Base-by-base conservation (phyloP, 306 rosid genomes). In the Rosa lucieae region DNA sequence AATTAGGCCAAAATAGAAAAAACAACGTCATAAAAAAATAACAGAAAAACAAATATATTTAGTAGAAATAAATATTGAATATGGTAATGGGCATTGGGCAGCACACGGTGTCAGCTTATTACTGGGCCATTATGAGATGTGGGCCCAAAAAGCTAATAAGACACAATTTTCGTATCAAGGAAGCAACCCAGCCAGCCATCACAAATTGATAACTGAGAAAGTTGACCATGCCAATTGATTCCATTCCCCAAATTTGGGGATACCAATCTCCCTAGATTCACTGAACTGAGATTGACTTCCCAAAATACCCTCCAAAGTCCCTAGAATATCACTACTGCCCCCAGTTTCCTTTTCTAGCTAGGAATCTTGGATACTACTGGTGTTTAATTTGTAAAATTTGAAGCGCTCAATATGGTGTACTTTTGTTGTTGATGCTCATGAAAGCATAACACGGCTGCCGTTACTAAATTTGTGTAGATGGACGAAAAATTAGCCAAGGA, bases 401-500 rank as follows among this genome's bases (percentile, higher is more conserved):
- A 29, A 12, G 42, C 32, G 8, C 0, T 12, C 43, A 15, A 2
- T 32, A 29, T 29, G 40, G 39, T 62, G 17, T 26, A 12, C 40
- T 10, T 26, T 10, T 26, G 23, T 59, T 52, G 20, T 52, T 56
- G 10, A 56, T 56, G 29, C 23, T 32, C 20, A 29, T 2, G 43
- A 14, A 63, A 29, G 32, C 32, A 29, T 29, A 29, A 5, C 8
- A 5, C 6, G 7, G 3, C 1, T 37, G 46, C n/a, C 0, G 15
- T 37, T 14, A 65, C 70, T 14, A 6, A 65, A 15, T 18, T 15
- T 6, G 21, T 52, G 65, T 48, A 86, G 87, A 8, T 35, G 5
- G 87, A 77, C 0, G 70, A 77, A 26, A 80, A 70, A 81, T 4
- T 71, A 8, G 81, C 73, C 3, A 86, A 56, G 63, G 75, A 86